Conservation (phyloP, 169 alveolate species). For the Nephromyces sp. region DNA sequence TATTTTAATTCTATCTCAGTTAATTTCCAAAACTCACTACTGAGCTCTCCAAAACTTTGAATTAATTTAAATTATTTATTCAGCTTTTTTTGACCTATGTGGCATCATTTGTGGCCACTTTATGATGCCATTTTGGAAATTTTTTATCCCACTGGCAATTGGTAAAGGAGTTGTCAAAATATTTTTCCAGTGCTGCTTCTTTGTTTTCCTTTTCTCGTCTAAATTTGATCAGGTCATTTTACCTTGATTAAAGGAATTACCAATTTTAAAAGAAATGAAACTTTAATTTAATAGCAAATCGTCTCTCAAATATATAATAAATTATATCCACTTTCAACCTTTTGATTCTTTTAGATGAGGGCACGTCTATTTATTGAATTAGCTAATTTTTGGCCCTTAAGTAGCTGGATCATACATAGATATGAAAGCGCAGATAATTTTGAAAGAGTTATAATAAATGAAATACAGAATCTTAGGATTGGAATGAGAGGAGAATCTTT, state of each 20-base stretch:
- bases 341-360: background rate
- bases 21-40: no score
- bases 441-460: background rate
- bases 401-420: background rate
- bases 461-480: background rate
- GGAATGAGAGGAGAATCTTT: background rate
- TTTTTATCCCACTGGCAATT: constrained; percentile 77
- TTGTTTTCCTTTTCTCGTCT: constrained; percentile 14
- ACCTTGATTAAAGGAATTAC: no score
- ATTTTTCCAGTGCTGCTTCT: constrained; percentile 6
- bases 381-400: background rate
- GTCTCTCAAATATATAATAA: no score
- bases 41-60: background rate
- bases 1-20: no score
- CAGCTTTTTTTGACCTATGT: constrained; percentile 70
- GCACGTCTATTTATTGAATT: background rate
- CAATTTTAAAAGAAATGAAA: no score
- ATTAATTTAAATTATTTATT: constrained; percentile 3
- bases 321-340: no score
- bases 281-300: no score
- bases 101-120: constrained; percentile 88
- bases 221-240: background rate
- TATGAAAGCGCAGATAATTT: background rate
- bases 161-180: constrained; percentile 78
- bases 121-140: constrained; percentile 70